Conservation (phyloP, 495 filamentous ascomycete genomes). For the Mycothermus thermophilus region DNA sequence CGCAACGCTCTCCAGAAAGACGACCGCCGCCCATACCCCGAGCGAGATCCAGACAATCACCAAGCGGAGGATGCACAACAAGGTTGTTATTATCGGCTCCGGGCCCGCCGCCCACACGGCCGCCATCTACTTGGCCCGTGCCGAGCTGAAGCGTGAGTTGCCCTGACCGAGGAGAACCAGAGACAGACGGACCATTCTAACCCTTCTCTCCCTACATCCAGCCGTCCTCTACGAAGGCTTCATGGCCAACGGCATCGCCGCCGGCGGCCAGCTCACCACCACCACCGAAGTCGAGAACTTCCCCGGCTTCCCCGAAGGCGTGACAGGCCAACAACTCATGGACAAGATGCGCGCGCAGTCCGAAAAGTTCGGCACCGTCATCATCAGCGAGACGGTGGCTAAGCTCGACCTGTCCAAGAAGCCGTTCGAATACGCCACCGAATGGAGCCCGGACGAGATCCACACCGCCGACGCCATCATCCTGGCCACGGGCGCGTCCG, state of each 20-base stretch:
- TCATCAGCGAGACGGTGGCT: slow-evolving; percentile 82
- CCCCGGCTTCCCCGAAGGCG: slow-evolving; percentile 81
- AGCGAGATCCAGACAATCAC: slow-evolving; percentile 32
- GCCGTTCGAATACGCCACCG: slow-evolving; percentile 85
- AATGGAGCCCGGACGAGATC: slow-evolving; percentile 61
- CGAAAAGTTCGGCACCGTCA: slow-evolving; percentile 77
- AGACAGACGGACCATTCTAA: background rate
- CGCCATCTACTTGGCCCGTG: slow-evolving; percentile 87
- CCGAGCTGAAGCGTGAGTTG: slow-evolving; percentile 59
- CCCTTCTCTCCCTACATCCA: slow-evolving; percentile 15
- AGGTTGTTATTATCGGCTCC: slow-evolving; percentile 80
- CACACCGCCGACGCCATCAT: slow-evolving; percentile 84
- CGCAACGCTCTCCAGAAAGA: slow-evolving; percentile 48
- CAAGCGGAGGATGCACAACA: slow-evolving; percentile 59
- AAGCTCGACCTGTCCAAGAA: slow-evolving; percentile 72
- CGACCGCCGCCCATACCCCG: slow-evolving; percentile 38
- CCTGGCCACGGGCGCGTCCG: slow-evolving; percentile 90
- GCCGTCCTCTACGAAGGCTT: slow-evolving; percentile 95
- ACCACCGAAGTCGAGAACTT: slow-evolving; percentile 98
- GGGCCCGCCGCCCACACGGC: slow-evolving; percentile 96
- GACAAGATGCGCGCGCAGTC: slow-evolving; percentile 89
- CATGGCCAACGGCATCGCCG: slow-evolving; percentile 90
- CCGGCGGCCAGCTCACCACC: slow-evolving; percentile 91
- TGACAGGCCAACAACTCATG: slow-evolving; percentile 80
- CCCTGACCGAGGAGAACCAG: background rate